Evolutionary conservation across 1,284 basidiomycete genomes (phyloP).

Genomic region (Ceratorhiza oryzae-sativae): DNA sequence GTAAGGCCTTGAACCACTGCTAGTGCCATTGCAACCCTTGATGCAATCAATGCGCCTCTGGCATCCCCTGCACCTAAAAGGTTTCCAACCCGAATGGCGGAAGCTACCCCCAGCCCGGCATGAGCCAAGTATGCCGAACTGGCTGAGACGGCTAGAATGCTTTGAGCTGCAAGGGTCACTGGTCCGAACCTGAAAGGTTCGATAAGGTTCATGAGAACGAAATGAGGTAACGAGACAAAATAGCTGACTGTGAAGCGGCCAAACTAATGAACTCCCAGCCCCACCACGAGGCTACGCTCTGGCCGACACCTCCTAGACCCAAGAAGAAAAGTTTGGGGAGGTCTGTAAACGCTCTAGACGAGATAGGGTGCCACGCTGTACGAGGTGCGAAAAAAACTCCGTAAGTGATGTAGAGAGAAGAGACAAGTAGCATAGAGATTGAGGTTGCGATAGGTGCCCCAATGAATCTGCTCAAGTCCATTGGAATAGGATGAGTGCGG

Average conservation of each 20-base stretch:
- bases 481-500: not conserved
- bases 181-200: constrained; percentile 48
- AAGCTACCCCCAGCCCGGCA: constrained; percentile 77
- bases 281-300: constrained; percentile 87
- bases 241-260: constrained; percentile 60
- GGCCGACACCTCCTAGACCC: constrained; percentile 78
- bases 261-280: constrained; percentile 79
- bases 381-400: constrained; percentile 74
- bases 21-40: constrained; percentile 77
- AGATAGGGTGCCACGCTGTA: constrained; percentile 86
- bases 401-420: constrained; percentile 70
- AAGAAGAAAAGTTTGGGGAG: constrained; percentile 75
- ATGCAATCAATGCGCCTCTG: not conserved
- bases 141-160: constrained; percentile 50
- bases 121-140: constrained; percentile 52
- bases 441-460: constrained; percentile 92
- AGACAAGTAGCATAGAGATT: constrained; percentile 85
- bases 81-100: constrained; percentile 74
- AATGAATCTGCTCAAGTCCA: constrained; percentile 60
- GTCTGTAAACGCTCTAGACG: constrained; percentile 68
- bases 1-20: constrained; percentile 65
- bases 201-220: too few species aligned
- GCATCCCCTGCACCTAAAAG: not conserved
- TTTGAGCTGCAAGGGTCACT: constrained; percentile 59
- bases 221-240: too few species aligned